Evolutionary conservation across 2,329 filamentous ascomycete genomes (phyloP).

Genomic region (Talaromyces sp.): DNA sequence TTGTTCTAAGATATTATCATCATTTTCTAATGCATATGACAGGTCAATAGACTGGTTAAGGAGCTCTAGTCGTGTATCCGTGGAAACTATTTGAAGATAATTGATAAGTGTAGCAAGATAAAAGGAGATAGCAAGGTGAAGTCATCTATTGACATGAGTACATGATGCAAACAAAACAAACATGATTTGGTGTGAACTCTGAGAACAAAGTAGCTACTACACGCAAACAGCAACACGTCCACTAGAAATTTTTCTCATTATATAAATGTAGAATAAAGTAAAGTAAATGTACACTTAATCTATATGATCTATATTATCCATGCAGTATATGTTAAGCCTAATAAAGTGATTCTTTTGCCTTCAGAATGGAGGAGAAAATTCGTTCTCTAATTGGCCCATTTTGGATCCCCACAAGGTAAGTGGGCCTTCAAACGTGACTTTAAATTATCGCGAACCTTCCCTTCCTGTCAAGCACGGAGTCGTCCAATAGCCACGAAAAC

Average conservation of each 20-base stretch:
- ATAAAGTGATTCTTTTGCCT: too few relatives aligned
- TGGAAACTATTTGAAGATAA: not conserved
- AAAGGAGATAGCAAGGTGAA: not conserved
- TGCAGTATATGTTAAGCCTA: too few relatives aligned
- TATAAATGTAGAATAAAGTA: too few relatives aligned
- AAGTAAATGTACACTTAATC: too few relatives aligned
- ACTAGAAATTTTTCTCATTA: too few relatives aligned
- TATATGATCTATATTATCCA: too few relatives aligned
- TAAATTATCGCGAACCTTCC: conserved; percentile 7
- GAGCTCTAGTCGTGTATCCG: not conserved
- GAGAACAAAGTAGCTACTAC: too few relatives aligned
- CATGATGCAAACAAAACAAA: not conserved
- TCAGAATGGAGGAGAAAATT: not conserved
- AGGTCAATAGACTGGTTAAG: not conserved
- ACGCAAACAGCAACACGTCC: too few relatives aligned
- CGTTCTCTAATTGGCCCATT: too few relatives aligned
- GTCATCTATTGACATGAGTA: not conserved
- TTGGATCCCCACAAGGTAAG: not conserved
- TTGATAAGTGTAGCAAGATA: not conserved
- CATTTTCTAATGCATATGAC: not conserved
- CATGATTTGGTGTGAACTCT: not conserved
- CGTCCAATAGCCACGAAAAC: not conserved
- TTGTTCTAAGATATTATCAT: conserved; percentile 10
- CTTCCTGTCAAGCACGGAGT: not conserved
- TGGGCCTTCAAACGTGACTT: conserved; percentile 8